Evolutionary conservation across 2,329 filamentous ascomycete genomes (phyloP).

Genomic region (Capronia epimyces): DNA sequence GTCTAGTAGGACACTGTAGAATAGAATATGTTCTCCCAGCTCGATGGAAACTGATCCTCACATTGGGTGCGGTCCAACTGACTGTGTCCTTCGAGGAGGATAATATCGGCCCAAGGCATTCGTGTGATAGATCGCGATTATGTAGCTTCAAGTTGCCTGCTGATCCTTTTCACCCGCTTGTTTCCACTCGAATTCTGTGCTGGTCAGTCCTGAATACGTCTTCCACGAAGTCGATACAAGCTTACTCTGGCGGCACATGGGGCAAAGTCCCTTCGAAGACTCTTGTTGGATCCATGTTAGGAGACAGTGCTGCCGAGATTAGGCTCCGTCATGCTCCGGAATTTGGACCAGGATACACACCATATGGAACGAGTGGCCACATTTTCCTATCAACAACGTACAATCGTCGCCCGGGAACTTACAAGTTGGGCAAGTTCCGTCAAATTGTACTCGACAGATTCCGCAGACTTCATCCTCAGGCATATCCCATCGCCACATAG

Average conservation of each 20-base stretch:
- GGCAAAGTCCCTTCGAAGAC: slow-evolving; percentile 84
- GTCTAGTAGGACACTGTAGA: too few relatives aligned
- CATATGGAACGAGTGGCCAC: slow-evolving; percentile 97
- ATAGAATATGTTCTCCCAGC: too few relatives aligned
- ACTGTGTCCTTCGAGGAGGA: neutral
- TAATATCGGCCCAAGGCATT: neutral
- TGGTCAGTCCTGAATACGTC: slow-evolving; percentile 14
- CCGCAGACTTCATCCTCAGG: slow-evolving; percentile 96
- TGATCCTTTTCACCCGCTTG: slow-evolving; percentile 33
- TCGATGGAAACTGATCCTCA: too few relatives aligned
- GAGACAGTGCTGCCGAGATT: slow-evolving; percentile 71
- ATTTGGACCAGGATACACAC: slow-evolving; percentile 44
- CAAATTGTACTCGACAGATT: slow-evolving; percentile 96
- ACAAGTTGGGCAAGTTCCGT: slow-evolving; percentile 95
- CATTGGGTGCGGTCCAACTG: neutral
- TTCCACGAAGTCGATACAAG: neutral
- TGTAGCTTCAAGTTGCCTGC: slow-evolving; percentile 6
- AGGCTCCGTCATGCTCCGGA: neutral
- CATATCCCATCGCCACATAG: slow-evolving; percentile 96
- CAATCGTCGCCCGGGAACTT: slow-evolving; percentile 97
- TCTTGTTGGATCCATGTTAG: slow-evolving; percentile 95
- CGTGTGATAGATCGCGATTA: neutral
- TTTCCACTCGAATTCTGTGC: slow-evolving; percentile 51
- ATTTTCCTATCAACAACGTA: slow-evolving; percentile 85
- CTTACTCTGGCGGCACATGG: slow-evolving; percentile 86